These are phyloP conservation scores for Wickerhamiella spandovensis DNA, from an alignment of 805 yeast genomes.

Conservation along the genomic window DNA sequence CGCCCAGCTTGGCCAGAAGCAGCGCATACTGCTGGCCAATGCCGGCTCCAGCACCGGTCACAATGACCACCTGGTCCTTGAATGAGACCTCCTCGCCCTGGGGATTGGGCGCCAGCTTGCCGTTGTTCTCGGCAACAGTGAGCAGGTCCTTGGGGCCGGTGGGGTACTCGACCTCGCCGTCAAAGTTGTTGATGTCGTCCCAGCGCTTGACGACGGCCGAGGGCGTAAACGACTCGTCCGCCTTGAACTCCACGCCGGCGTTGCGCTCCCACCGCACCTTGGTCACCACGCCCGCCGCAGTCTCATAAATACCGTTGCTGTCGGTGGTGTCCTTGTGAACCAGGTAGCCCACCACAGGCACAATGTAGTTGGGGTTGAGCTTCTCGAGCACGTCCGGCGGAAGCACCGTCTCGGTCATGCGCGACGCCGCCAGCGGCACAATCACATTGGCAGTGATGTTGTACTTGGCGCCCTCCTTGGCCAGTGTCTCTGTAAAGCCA, in stretches of 20 bases:
- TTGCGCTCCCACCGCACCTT: slow-evolving; percentile 94
- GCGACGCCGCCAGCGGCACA: slow-evolving; percentile 89
- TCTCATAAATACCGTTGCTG: slow-evolving; percentile 71
- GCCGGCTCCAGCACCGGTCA: slow-evolving; percentile 94
- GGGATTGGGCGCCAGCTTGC: slow-evolving; percentile 37
- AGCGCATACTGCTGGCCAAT: slow-evolving; percentile 84
- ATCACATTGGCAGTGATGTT: slow-evolving; percentile 76
- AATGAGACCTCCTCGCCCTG: slow-evolving; percentile 51
- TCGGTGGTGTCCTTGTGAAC: slow-evolving; percentile 51
- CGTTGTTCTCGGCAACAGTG: slow-evolving; percentile 40
- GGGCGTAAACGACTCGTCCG: slow-evolving; percentile 67
- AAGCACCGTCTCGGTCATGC: slow-evolving; percentile 86
- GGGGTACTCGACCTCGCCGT: slow-evolving; percentile 54
- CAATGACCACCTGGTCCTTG: slow-evolving; percentile 72
- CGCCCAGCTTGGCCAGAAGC: slow-evolving; percentile 79
- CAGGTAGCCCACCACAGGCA: slow-evolving; percentile 78
- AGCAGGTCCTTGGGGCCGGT: slow-evolving; percentile 57
- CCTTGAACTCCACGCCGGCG: slow-evolving; percentile 71
- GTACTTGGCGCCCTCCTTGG: slow-evolving; percentile 81
- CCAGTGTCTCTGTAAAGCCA: slow-evolving; percentile 87
- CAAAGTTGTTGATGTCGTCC: slow-evolving; percentile 46
- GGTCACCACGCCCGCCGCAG: slow-evolving; percentile 87
- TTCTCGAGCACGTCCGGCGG: slow-evolving; percentile 75
- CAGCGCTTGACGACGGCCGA: slow-evolving; percentile 64
- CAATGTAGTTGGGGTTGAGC: slow-evolving; percentile 75